Base-by-base conservation (phyloP, 306 rosid species). In the Vigna nakashimae region DNA sequence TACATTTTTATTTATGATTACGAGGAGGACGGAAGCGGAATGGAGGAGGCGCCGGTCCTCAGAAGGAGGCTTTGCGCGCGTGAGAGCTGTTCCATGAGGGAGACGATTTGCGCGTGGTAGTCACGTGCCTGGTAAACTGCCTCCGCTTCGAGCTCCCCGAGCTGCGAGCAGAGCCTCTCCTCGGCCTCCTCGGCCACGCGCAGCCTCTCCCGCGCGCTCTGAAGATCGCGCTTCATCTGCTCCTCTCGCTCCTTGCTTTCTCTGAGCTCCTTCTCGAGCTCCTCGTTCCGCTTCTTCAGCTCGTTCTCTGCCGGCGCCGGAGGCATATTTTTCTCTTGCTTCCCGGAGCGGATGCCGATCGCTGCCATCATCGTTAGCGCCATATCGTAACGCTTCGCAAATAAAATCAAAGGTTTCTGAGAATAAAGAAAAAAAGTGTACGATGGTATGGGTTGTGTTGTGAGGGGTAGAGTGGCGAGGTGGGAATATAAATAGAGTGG, bases 141-240 rank as follows among this genome's bases (percentile, higher is more conserved):
- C 83, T 95, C 98, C 0, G 97, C 98, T 43, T 95, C 98, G 0
- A 95, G 84, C 66, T 95, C 98, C 0, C 98, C 97, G 28, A 95
- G 90, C 90, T 95, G 98, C 0, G 89, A 89, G 72, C 97, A 95
- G 49, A 95, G 97, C 48, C 92, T 86, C 93, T 95, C 98, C 79
- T 95, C 98, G 0, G 90, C 98, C 4, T 92, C 98, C 77, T 95
- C 98, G 8, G 96, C 92, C 42, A 95, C 86, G 38, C 89, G 85
- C 24, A 95, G 89, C 85, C 97, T 87, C 73, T 91, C 86, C 53
- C 84, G 79, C 16, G 86, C 76, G 70, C 80, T 85, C 30, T 79
- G 77, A 1, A 95, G 80, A 78, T 95, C 82, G 2, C 62, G 53
- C 62, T 46, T 88, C 99, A 89, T 89, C 55, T 79, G 18, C 71